Percentiles rank a stretch among this genome's conserved stretches.
Conservation (phyloP, 331 rosid species). For the Erythrophleum ivorense region DNA sequence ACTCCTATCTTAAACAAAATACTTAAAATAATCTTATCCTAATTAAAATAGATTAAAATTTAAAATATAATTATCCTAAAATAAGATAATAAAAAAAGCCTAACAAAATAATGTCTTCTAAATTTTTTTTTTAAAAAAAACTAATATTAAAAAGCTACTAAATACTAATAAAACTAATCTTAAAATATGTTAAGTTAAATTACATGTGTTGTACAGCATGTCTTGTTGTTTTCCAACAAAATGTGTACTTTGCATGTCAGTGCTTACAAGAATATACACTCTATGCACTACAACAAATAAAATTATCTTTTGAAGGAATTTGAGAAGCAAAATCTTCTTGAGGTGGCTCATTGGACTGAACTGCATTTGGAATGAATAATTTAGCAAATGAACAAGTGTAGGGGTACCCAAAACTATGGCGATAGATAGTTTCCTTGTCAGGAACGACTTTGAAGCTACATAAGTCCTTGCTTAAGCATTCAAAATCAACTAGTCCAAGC, state of each 20-base stretch:
- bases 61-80: too few relatives aligned
- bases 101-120: too few relatives aligned
- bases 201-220: too few relatives aligned
- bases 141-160: too few relatives aligned
- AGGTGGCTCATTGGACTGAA: slow-evolving; percentile 16
- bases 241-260: neutral
- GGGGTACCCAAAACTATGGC: slow-evolving; percentile 27
- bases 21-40: too few relatives aligned
- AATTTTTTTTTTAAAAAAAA: too few relatives aligned
- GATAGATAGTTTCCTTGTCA: neutral
- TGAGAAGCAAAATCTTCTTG: slow-evolving; percentile 9
- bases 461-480: slow-evolving; percentile 14
- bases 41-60: too few relatives aligned
- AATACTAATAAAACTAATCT: too few relatives aligned
- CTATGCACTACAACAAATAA: slow-evolving; percentile 14
- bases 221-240: too few relatives aligned
- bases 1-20: too few relatives aligned
- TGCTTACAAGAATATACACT: slow-evolving; percentile 25
- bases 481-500: slow-evolving; percentile 33
- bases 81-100: too few relatives aligned
- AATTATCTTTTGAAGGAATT: slow-evolving; percentile 3
- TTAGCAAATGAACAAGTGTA: neutral
- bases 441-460: slow-evolving; percentile 21
- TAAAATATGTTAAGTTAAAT: too few relatives aligned
- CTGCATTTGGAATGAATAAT: neutral